These are phyloP conservation scores for Quercus rubra DNA, from an alignment of 306 rosid genomes.

Conservation along the genomic window DNA sequence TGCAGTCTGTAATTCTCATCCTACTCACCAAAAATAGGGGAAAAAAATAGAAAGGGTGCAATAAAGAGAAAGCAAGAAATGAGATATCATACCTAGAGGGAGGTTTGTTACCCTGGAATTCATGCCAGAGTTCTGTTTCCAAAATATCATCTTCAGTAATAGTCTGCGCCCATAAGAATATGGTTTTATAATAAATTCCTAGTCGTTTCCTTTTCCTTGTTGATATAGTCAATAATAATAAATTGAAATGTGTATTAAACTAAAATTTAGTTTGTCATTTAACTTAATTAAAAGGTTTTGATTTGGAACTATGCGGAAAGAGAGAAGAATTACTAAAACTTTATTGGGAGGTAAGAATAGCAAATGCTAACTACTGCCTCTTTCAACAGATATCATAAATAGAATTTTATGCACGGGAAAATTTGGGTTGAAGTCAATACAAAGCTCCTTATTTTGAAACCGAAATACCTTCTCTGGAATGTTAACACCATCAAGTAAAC, in stretches of 20 bases:
- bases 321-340: not conserved
- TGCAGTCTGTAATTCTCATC: conserved; percentile 10
- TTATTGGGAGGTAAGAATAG: not conserved
- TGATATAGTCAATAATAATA: not conserved
- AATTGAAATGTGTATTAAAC: not conserved
- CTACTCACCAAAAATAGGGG: not conserved
- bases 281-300: not conserved
- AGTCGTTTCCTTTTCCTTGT: not conserved
- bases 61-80: not conserved
- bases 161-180: conserved; percentile 20
- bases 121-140: conserved; percentile 47
- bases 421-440: not conserved
- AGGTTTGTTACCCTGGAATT: not conserved
- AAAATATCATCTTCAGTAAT: conserved; percentile 26
- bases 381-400: too few species aligned
- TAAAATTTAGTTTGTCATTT: not conserved
- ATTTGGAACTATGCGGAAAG: not conserved
- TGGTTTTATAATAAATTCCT: not conserved
- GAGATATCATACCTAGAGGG: conserved; percentile 15
- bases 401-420: not conserved
- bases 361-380: not conserved
- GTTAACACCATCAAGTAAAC: conserved; percentile 21
- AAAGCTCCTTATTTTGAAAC: not conserved
- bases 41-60: not conserved
- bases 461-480: conserved; percentile 37